Conservation (phyloP, 2,329 filamentous ascomycete genomes). For the Paecilomyces dactylethromorphus region DNA sequence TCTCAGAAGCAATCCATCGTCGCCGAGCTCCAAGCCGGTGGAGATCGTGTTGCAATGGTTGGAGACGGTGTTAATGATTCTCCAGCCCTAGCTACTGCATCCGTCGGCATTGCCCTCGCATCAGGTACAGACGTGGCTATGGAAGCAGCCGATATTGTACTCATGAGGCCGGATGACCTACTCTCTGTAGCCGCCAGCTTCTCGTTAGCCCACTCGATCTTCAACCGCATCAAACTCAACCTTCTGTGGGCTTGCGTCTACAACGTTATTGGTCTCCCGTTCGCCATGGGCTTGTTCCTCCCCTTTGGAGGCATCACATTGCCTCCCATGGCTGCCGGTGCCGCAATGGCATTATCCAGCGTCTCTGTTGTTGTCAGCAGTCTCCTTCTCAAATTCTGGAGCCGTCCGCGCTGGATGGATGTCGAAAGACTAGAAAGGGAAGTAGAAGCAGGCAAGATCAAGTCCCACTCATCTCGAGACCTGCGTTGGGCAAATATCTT, state of each 20-base stretch:
- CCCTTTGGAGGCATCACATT: constrained; percentile 75
- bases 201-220: constrained; percentile 75
- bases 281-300: constrained; percentile 94
- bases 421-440: constrained; percentile 58
- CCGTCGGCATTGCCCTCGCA: constrained; percentile 87
- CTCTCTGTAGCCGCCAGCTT: constrained; percentile 88
- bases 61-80: constrained; percentile 99
- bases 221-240: constrained; percentile 89
- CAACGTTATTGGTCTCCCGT: constrained; percentile 83
- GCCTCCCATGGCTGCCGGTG: constrained; percentile 89
- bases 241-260: constrained; percentile 89
- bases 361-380: constrained; percentile 84
- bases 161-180: constrained; percentile 87
- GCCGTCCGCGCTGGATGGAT: constrained; percentile 78
- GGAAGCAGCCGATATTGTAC: constrained; percentile 91
- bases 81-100: constrained; percentile 83
- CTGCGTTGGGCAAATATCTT: constrained; percentile 26
- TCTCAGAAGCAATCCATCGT: constrained; percentile 88
- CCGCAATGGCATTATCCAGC: constrained; percentile 85
- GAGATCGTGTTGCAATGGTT: constrained; percentile 87
- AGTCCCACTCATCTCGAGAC: constrained; percentile 11
- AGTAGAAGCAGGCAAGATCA: constrained; percentile 26
- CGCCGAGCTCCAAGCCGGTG: constrained; percentile 63
- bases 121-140: constrained; percentile 95
- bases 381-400: constrained; percentile 81